Percentiles rank a stretch among this genome's conserved stretches.
phyloP scores from a whole-genome alignment of 108 stramenopile genomes.

The Cyclostephanos invisitatus region DNA sequence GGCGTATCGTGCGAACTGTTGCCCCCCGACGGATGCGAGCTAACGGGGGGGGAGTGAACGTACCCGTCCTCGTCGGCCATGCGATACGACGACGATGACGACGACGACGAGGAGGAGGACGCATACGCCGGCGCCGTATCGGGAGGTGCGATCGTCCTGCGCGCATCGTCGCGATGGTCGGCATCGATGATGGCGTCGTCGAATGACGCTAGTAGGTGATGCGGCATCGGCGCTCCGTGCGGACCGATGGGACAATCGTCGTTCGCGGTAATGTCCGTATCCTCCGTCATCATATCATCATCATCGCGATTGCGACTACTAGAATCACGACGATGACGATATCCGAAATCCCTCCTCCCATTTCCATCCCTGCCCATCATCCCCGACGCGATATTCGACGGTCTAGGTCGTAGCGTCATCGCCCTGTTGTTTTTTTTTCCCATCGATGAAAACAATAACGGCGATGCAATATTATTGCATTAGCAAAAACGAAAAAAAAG shows the following conservation, averaged over 20 bases:
- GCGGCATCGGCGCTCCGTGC: conserved; percentile 33
- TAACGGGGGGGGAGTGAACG: neutral
- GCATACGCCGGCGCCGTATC: neutral
- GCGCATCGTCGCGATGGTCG: neutral
- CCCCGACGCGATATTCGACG: too few relatives aligned
- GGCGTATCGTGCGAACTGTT: too few relatives aligned
- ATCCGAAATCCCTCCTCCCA: neutral
- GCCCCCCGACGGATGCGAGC: neutral
- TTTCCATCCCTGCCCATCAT: neutral
- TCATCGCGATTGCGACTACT: neutral
- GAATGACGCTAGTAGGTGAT: neutral
- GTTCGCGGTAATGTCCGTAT: neutral
- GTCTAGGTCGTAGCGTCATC: too few relatives aligned
- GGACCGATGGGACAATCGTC: conserved; percentile 34
- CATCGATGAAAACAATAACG: too few relatives aligned
- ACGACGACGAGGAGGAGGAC: neutral
- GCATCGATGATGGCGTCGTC: neutral
- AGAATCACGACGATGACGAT: neutral
- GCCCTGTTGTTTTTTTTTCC: too few relatives aligned
- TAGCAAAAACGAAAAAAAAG: too few relatives aligned
- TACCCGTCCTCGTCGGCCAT: conserved; percentile 2
- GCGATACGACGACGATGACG: too few relatives aligned
- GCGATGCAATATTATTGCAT: too few relatives aligned
- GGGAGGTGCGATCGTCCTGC: neutral
- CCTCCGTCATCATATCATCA: neutral